Percentiles rank a stretch among this genome's conserved stretches.
Conservation (phyloP, 805 yeast genomes). For the Candida peoriensis region DNA sequence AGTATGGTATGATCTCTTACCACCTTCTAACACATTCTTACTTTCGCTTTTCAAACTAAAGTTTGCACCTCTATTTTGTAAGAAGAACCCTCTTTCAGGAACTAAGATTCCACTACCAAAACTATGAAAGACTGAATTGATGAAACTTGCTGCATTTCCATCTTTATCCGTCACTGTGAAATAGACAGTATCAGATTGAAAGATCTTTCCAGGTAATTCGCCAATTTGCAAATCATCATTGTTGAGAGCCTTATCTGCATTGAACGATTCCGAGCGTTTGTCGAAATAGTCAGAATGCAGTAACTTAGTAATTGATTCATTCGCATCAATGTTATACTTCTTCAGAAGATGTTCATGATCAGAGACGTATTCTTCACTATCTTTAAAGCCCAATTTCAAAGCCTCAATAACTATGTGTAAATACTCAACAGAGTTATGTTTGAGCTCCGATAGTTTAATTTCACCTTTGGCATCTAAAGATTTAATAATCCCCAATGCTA, state of each 20-base stretch:
- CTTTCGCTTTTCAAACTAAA: conserved; percentile 56
- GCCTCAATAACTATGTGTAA: conserved; percentile 65
- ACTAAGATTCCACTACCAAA: conserved; percentile 73
- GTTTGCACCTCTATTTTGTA: conserved; percentile 76
- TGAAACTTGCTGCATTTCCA: conserved; percentile 80
- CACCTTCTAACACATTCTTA: conserved; percentile 58
- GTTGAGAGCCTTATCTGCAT: conserved; percentile 32
- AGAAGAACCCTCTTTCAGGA: conserved; percentile 56
- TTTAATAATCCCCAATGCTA: conserved; percentile 62
- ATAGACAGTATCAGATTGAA: conserved; percentile 67
- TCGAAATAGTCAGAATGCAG: conserved; percentile 45
- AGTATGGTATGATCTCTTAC: conserved; percentile 76
- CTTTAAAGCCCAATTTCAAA: conserved; percentile 68
- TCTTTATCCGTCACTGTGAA: conserved; percentile 57
- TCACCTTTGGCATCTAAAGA: conserved; percentile 44
- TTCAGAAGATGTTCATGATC: conserved; percentile 45
- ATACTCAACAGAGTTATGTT: conserved; percentile 69
- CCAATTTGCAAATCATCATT: conserved; percentile 42
- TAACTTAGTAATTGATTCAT: conserved; percentile 34
- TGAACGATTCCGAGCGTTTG: conserved; percentile 44
- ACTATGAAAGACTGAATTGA: conserved; percentile 63
- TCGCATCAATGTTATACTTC: conserved; percentile 27
- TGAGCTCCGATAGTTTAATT: conserved; percentile 35
- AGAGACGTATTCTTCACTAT: conserved; percentile 67
- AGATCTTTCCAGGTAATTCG: conserved; percentile 48